These are phyloP conservation scores for Apiospora sp. DNA, from an alignment of 2,329 filamentous ascomycete species.

Conservation along the genomic window DNA sequence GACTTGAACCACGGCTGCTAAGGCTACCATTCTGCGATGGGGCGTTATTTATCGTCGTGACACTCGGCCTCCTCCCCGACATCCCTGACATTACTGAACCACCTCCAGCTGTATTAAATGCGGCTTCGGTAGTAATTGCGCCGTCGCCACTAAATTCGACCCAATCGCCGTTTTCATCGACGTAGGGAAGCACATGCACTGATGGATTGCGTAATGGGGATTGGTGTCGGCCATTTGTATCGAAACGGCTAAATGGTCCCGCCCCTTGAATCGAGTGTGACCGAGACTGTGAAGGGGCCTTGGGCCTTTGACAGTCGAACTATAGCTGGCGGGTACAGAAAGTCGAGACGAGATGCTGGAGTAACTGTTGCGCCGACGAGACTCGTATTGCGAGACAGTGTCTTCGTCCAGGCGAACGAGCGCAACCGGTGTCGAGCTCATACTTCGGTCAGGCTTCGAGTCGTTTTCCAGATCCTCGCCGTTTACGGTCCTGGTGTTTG, in stretches of 20 bases:
- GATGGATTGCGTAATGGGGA: background rate
- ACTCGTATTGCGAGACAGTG: slow-evolving; percentile 10
- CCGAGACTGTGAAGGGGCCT: background rate
- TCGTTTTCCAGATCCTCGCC: background rate
- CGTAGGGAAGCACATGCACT: slow-evolving; percentile 11
- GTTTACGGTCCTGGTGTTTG: background rate
- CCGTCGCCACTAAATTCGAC: background rate
- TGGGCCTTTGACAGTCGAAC: background rate
- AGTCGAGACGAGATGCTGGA: slow-evolving; percentile 1
- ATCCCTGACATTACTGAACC: background rate
- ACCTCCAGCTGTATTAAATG: background rate
- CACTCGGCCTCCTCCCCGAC: background rate
- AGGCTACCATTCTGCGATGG: background rate
- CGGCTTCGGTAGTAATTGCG: background rate
- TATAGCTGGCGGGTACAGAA: background rate
- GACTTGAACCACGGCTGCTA: slow-evolving; percentile 28
- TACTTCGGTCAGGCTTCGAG: slow-evolving; percentile 8
- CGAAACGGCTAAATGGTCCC: background rate
- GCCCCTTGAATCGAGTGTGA: background rate
- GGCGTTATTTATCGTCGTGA: background rate
- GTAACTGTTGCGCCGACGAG: background rate
- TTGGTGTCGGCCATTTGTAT: background rate
- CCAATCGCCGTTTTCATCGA: slow-evolving; percentile 3
- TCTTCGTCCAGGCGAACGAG: slow-evolving; percentile 14
- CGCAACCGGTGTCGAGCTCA: background rate